A percentile compares a stretch with the other conserved stretches of the same genome.
phyloP scores from a whole-genome alignment of 2,329 filamentous ascomycete species.

The Diaporthe citrichinensis region DNA sequence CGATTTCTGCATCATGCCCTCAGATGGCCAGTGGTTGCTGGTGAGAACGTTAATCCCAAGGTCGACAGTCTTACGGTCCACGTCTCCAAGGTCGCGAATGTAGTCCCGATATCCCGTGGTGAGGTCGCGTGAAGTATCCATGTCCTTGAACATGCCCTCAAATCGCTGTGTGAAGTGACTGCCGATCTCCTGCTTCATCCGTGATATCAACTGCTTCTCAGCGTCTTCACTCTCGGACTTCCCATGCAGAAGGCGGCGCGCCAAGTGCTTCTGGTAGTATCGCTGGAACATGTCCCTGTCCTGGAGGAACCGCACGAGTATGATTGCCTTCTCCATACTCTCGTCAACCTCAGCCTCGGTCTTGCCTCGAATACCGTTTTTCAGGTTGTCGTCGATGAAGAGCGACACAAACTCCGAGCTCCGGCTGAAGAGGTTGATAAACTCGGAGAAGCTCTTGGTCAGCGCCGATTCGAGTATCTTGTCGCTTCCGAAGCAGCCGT shows the following conservation, averaged over 20 bases:
- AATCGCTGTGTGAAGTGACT: conserved; percentile 94
- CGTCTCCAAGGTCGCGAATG: conserved; percentile 66
- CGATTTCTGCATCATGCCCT: conserved; percentile 72
- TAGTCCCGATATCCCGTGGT: conserved; percentile 82
- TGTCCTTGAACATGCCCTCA: conserved; percentile 98
- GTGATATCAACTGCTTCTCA: conserved; percentile 94
- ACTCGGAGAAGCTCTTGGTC: conserved; percentile 89
- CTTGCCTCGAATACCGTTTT: conserved; percentile 93
- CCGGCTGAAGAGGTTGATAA: conserved; percentile 91
- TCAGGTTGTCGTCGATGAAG: conserved; percentile 97
- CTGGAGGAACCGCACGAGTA: conserved; percentile 86
- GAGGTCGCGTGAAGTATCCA: conserved; percentile 88
- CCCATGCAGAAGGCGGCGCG: conserved; percentile 86
- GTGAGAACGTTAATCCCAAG: conserved; percentile 89
- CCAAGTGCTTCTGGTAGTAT: conserved; percentile 98
- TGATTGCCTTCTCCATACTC: conserved; percentile 90
- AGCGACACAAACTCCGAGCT: conserved; percentile 94
- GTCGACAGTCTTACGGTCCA: conserved; percentile 76
- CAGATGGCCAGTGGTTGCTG: conserved; percentile 94
- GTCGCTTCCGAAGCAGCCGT: conserved; percentile 80
- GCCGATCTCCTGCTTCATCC: conserved; percentile 97
- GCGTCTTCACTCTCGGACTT: conserved; percentile 93
- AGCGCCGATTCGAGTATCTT: conserved; percentile 84
- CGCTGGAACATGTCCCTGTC: conserved; percentile 97
- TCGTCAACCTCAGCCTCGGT: conserved; percentile 88